Evolutionary conservation across 176 grass and related monocot genomes (phyloP).

Genomic region (Oryza glumipatula): DNA sequence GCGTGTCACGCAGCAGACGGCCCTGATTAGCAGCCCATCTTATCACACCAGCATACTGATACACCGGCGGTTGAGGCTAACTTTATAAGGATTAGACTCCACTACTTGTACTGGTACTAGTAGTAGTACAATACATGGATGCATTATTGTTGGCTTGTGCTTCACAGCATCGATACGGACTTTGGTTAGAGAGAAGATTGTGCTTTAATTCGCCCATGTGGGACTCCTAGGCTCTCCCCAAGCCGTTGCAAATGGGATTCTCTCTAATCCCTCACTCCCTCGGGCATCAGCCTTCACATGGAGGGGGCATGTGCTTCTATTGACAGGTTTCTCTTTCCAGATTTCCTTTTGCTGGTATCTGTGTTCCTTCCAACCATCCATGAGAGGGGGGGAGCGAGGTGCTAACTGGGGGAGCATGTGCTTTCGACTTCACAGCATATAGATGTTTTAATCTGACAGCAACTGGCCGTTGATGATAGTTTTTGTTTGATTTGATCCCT

Average conservation of each 20-base stretch:
- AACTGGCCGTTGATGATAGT: conserved; percentile 31
- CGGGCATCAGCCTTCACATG: conserved; percentile 52
- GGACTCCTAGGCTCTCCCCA: neutral
- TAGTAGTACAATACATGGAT: conserved; percentile 35
- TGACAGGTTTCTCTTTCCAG: conserved; percentile 40
- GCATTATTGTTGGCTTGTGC: conserved; percentile 28
- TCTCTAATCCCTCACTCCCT: conserved; percentile 39
- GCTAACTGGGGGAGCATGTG: conserved; percentile 38
- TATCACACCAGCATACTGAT: conserved; percentile 32
- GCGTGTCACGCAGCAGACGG: conserved; percentile 13
- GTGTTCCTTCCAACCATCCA: conserved; percentile 22
- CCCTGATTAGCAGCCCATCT: conserved; percentile 38
- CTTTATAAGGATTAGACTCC: conserved; percentile 43
- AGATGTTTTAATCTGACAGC: conserved; percentile 25
- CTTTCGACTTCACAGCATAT: conserved; percentile 19
- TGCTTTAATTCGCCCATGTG: conserved; percentile 60
- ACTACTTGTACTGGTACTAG: conserved; percentile 1
- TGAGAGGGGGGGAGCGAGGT: neutral
- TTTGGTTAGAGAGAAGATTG: conserved; percentile 44
- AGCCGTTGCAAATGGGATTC: conserved; percentile 17
- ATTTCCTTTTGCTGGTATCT: conserved; percentile 39
- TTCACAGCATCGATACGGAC: conserved; percentile 32
- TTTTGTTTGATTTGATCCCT: conserved; percentile 37
- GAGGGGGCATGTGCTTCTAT: conserved; percentile 49
- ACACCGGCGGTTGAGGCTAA: conserved; percentile 39